Conservation (phyloP, 108 stramenopile species). For the Pseudonitzschia pungens region DNA sequence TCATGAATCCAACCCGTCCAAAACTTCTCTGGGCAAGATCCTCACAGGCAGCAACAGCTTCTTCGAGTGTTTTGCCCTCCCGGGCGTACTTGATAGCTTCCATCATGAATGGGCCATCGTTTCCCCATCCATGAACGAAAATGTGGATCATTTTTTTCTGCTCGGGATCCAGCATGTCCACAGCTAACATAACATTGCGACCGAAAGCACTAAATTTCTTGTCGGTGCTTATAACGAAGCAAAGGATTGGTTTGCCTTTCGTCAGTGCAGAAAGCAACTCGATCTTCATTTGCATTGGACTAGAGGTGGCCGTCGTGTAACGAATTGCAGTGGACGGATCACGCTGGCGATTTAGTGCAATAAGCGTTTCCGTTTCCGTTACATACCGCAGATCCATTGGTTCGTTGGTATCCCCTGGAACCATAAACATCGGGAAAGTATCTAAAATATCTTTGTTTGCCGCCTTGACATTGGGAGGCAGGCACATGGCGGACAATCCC, state of each 20-base stretch:
- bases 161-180: constrained; percentile 30
- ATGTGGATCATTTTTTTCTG: constrained; percentile 29
- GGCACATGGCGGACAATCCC: constrained; percentile 20
- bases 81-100: constrained; percentile 27
- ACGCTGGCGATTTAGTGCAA: constrained; percentile 30
- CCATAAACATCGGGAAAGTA: constrained; percentile 28
- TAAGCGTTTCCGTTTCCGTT: constrained; percentile 22
- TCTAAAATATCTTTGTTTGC: constrained; percentile 4
- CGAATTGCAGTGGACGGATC: constrained; percentile 26
- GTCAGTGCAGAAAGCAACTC: constrained; percentile 29
- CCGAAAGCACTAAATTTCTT: constrained; percentile 36
- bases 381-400: constrained; percentile 29
- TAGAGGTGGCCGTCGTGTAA: constrained; percentile 36
- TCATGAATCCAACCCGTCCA: constrained; percentile 11
- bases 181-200: constrained; percentile 26
- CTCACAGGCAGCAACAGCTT: constrained; percentile 11
- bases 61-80: constrained; percentile 25
- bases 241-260: constrained; percentile 30
- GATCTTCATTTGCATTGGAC: constrained; percentile 46
- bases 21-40: constrained; percentile 20
- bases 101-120: constrained; percentile 24
- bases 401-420: constrained; percentile 23
- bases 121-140: constrained; percentile 33
- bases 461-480: constrained; percentile 6
- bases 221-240: constrained; percentile 22